Conservation (phyloP, 2,329 filamentous ascomycete species). For the Zalaria sp. region DNA sequence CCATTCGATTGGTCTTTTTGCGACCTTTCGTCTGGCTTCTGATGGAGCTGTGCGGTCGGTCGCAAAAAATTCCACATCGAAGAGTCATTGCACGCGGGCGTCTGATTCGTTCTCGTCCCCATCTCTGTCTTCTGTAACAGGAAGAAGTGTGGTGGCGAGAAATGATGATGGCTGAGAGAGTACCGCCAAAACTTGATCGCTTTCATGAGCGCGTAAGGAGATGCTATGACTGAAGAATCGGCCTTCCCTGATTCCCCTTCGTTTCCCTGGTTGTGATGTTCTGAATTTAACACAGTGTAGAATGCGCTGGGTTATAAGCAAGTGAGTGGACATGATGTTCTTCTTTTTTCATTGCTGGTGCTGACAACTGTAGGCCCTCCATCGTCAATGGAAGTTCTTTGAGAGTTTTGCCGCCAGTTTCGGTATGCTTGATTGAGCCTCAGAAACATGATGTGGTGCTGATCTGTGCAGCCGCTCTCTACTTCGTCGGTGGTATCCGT, state of each 20-base stretch:
- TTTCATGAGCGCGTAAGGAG: constrained; percentile 26
- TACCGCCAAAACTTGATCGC: constrained; percentile 24
- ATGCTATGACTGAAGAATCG: constrained; percentile 19
- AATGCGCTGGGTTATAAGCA: constrained; percentile 42
- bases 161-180: constrained; percentile 18
- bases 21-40: background rate
- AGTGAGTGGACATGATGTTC: constrained; percentile 20
- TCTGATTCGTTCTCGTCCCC: constrained; percentile 5
- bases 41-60: background rate
- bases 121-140: constrained; percentile 1
- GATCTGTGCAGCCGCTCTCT: constrained; percentile 36
- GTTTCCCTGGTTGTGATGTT: constrained; percentile 2
- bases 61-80: constrained; percentile 5
- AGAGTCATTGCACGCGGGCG: constrained; percentile 24
- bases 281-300: constrained; percentile 14
- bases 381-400: constrained; percentile 41
- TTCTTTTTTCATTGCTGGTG: constrained; percentile 1
- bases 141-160: constrained; percentile 8
- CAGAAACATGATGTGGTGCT: constrained; percentile 6
- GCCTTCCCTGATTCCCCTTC: constrained; percentile 7
- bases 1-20: background rate
- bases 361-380: constrained; percentile 32
- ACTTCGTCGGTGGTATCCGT: constrained; percentile 45
- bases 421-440: constrained; percentile 22
- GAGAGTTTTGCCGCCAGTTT: constrained; percentile 48